A percentile compares a stretch with the other conserved stretches of the same genome.
phyloP scores from a whole-genome alignment of 345 rosid genomes.

The Lepidium aucheri region DNA sequence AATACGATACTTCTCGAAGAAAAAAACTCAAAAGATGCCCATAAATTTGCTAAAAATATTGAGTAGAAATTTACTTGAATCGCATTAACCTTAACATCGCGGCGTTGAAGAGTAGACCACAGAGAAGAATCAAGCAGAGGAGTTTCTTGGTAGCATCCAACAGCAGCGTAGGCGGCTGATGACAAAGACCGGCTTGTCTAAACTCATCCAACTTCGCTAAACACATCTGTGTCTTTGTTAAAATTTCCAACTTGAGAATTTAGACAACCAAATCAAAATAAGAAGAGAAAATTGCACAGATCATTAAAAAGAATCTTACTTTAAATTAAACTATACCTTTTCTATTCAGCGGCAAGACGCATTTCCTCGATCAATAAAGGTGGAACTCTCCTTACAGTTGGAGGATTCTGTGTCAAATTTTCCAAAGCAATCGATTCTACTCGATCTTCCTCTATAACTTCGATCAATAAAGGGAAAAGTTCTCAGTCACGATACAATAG shows the following conservation, averaged over 20 bases:
- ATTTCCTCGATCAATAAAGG: constrained; percentile 66
- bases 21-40: not conserved
- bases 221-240: constrained; percentile 76
- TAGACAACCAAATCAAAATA: not conserved
- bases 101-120: constrained; percentile 53
- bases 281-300: no score
- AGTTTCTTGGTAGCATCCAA: not conserved
- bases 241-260: constrained; percentile 52
- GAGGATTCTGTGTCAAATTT: no score
- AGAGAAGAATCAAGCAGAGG: constrained; percentile 30
- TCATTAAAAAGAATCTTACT: not conserved
- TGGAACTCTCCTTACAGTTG: constrained; percentile 55
- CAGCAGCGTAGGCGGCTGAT: not conserved
- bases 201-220: constrained; percentile 77
- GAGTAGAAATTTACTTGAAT: constrained; percentile 35
- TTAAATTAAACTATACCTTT: constrained; percentile 41
- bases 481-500: not conserved
- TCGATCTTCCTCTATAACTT: constrained; percentile 43
- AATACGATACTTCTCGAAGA: not conserved
- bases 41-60: not conserved
- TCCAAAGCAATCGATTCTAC: constrained; percentile 38
- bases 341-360: constrained; percentile 89
- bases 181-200: constrained; percentile 33
- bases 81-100: constrained; percentile 75
- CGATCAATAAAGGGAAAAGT: constrained; percentile 20